These are phyloP conservation scores for Didymella pomorum DNA, from an alignment of 2,329 filamentous ascomycete species.

Conservation along the genomic window DNA sequence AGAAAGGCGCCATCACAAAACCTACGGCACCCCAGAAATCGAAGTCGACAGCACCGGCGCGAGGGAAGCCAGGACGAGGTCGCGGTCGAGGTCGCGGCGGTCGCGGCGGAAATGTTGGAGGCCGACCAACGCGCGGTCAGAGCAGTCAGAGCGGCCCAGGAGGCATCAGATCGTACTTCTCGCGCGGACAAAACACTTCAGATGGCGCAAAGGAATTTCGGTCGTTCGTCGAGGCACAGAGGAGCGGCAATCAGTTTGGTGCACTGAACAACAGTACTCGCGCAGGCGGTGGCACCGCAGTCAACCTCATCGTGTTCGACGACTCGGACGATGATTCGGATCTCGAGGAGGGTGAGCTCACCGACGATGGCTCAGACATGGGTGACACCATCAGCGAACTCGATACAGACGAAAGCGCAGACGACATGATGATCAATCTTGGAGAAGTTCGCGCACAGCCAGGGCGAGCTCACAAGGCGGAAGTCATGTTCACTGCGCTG, in stretches of 20 bases:
- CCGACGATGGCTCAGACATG: conserved; percentile 21
- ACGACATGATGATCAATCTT: conserved; percentile 38
- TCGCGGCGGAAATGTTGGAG: conserved; percentile 27
- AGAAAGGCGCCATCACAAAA: conserved; percentile 18
- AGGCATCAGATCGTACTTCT: conserved; percentile 7
- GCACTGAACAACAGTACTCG: conserved; percentile 22
- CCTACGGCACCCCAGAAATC: conserved; percentile 9
- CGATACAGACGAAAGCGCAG: conserved; percentile 24
- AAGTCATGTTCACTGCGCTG: conserved; percentile 32
- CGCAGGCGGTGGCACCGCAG: conserved; percentile 17
- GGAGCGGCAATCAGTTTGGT: conserved; percentile 23
- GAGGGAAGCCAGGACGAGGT: conserved; percentile 22
- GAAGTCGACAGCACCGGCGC: conserved; percentile 23
- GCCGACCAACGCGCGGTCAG: conserved; percentile 11
- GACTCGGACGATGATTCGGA: conserved; percentile 22
- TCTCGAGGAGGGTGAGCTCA: conserved; percentile 27
- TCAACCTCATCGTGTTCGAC: conserved; percentile 24
- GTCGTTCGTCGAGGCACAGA: conserved; percentile 18
- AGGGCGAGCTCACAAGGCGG: conserved; percentile 12
- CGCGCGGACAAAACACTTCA: conserved; percentile 5
- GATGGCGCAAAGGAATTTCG: conserved; percentile 17
- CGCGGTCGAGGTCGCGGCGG: conserved; percentile 18
- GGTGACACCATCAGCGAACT: conserved; percentile 19
- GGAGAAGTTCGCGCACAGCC: conserved; percentile 20
- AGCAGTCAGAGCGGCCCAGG: conserved; percentile 10